These are phyloP conservation scores for Umbelopsis sp. DNA, from an alignment of 192 early-diverging fungal genomes.

Conservation along the genomic window DNA sequence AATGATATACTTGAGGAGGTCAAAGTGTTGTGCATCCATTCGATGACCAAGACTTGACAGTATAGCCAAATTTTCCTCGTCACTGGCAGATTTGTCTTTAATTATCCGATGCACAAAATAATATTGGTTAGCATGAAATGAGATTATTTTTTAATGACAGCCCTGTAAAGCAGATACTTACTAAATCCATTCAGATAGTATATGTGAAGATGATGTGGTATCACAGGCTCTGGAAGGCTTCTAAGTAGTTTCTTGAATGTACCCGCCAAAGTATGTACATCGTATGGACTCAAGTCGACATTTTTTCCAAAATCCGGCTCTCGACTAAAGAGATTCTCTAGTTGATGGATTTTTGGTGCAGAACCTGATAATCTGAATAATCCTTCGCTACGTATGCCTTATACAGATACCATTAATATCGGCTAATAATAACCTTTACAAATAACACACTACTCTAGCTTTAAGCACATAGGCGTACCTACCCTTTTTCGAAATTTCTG, in stretches of 20 bases:
- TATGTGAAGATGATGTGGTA: neutral
- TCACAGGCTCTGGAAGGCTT: neutral
- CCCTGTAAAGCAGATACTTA: neutral
- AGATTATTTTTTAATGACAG: neutral
- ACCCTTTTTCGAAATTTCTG: constrained; percentile 10
- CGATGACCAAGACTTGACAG: constrained; percentile 1
- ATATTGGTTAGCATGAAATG: neutral
- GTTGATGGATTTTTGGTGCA: constrained; percentile 4
- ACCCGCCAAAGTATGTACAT: constrained; percentile 5
- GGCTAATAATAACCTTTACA: neutral
- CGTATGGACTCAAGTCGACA: constrained; percentile 7
- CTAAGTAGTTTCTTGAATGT: neutral
- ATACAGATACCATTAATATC: neutral
- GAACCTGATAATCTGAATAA: constrained; percentile 7
- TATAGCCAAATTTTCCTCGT: neutral
- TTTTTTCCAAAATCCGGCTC: neutral
- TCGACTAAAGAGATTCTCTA: neutral
- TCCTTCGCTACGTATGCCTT: neutral
- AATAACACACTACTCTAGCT: too few relatives aligned
- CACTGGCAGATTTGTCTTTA: neutral
- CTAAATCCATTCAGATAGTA: constrained; percentile 14
- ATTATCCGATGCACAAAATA: neutral
- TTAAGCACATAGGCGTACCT: neutral
- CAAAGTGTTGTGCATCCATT: constrained; percentile 1
- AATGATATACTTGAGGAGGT: constrained; percentile 6